Percentiles rank a stretch among this genome's conserved stretches.
Evolutionary conservation across 2,329 filamentous ascomycete species (phyloP).

Genomic region (Fusarium papillatum): DNA sequence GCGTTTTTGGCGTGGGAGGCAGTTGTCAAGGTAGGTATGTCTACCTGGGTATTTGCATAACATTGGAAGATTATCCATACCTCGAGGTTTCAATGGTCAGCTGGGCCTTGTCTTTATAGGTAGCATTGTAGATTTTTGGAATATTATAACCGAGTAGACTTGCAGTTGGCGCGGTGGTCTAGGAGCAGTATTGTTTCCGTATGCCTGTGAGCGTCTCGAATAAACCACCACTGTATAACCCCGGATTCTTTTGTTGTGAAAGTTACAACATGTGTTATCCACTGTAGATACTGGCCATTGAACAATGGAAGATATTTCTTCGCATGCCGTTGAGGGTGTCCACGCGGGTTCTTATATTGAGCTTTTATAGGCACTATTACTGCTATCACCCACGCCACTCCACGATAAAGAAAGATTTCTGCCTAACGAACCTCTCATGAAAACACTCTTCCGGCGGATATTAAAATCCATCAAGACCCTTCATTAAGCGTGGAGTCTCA

Average conservation of each 20-base stretch:
- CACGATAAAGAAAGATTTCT: neutral
- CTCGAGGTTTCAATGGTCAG: slow-evolving; percentile 16
- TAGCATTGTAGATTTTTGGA: slow-evolving; percentile 30
- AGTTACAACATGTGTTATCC: neutral
- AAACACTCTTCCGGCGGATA: neutral
- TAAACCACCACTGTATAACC: neutral
- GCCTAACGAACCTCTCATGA: neutral
- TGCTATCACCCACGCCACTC: neutral
- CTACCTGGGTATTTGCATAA: slow-evolving; percentile 30
- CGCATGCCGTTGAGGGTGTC: neutral
- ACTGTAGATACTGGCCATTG: neutral
- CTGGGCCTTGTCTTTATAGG: slow-evolving; percentile 16
- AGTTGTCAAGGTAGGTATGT: neutral
- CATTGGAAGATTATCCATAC: slow-evolving; percentile 15
- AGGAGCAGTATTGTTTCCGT: neutral
- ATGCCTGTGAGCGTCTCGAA: neutral
- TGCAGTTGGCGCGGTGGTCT: neutral
- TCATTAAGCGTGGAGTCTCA: neutral
- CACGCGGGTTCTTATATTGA: neutral
- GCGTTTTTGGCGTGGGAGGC: slow-evolving; percentile 34
- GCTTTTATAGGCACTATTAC: neutral
- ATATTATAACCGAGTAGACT: slow-evolving; percentile 23
- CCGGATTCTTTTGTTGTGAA: neutral
- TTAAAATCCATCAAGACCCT: neutral
- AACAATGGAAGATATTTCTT: neutral